Conservation (phyloP, 345 rosid genomes). For the Aurinia saxatilis region DNA sequence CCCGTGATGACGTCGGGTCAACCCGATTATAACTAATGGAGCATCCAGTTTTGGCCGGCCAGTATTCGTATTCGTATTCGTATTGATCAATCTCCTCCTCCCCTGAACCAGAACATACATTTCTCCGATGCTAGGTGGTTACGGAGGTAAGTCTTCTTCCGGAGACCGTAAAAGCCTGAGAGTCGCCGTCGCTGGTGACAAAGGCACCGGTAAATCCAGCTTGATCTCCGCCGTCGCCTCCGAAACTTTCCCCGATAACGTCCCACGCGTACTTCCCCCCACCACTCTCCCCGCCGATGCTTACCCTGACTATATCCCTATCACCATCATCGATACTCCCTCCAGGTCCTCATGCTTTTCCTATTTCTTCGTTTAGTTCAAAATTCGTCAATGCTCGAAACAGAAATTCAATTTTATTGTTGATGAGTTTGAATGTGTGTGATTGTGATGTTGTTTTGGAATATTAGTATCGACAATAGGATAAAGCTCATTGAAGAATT, state of each 20-base stretch:
- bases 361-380: background rate
- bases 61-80: too few species aligned
- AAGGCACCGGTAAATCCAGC: conserved; percentile 72
- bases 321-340: conserved; percentile 79
- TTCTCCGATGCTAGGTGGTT: conserved; percentile 39
- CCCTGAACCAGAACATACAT: background rate
- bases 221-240: conserved; percentile 60
- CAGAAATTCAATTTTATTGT: background rate
- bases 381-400: background rate
- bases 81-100: background rate
- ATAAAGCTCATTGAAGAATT: conserved; percentile 67
- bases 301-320: conserved; percentile 64
- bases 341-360: conserved; percentile 39
- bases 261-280: conserved; percentile 54
- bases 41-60: background rate
- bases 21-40: conserved; percentile 4
- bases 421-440: background rate
- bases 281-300: conserved; percentile 67
- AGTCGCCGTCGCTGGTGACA: conserved; percentile 71
- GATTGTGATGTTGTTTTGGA: conserved; percentile 3
- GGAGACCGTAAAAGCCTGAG: conserved; percentile 48
- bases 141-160: conserved; percentile 25
- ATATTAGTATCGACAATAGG: conserved; percentile 56
- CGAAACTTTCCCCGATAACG: conserved; percentile 59
- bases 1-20: conserved; percentile 3